phyloP scores from a whole-genome alignment of 139 green algal genomes.

The Chlorella sp. region DNA sequence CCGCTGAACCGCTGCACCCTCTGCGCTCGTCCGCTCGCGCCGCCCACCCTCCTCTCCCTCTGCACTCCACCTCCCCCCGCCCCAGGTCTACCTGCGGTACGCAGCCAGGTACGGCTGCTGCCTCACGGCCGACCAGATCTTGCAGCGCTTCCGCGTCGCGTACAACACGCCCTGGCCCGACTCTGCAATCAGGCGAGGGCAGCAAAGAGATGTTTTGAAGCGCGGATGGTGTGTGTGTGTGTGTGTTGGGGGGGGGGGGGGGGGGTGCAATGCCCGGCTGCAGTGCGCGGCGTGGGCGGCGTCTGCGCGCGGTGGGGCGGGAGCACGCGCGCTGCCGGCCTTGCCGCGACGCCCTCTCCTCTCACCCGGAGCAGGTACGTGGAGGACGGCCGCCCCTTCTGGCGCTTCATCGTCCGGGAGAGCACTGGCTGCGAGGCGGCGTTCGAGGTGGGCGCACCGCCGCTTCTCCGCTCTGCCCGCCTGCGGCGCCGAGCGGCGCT shows the following conservation, averaged over 20 bases:
- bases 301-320: too few species aligned
- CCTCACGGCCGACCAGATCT: constrained; percentile 54
- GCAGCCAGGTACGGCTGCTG: constrained; percentile 54
- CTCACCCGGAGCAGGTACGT: too few species aligned
- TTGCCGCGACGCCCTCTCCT: too few species aligned
- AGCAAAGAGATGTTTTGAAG: too few species aligned
- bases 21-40: background rate
- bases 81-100: constrained; percentile 66
- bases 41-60: background rate
- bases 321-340: too few species aligned
- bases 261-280: too few species aligned
- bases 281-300: too few species aligned
- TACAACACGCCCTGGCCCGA: constrained; percentile 75
- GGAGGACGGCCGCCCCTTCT: constrained; percentile 76
- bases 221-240: too few species aligned
- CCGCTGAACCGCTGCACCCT: too few species aligned
- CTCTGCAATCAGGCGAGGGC: constrained; percentile 26
- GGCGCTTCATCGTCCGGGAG: constrained; percentile 58
- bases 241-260: too few species aligned
- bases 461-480: too few species aligned
- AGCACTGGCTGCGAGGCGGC: constrained; percentile 52
- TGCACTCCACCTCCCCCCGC: background rate
- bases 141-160: constrained; percentile 58
- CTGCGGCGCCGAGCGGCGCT: too few species aligned
- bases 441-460: constrained; percentile 42